A percentile compares a stretch with the other conserved stretches of the same genome.
Conservation (phyloP, 306 rosid genomes). For the Cicer bijugum region DNA sequence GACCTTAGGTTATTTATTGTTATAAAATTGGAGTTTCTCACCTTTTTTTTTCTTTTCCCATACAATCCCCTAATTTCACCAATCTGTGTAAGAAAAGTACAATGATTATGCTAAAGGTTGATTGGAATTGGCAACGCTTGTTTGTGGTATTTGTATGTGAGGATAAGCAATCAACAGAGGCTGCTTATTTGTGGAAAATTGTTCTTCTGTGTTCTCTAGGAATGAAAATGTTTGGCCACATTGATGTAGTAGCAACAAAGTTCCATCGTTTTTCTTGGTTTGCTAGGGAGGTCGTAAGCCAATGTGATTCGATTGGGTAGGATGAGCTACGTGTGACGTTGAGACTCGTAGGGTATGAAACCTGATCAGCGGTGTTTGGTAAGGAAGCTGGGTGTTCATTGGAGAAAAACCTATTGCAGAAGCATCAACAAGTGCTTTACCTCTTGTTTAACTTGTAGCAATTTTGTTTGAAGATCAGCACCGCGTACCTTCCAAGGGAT, state of each 20-base stretch:
- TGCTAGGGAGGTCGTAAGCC: background rate
- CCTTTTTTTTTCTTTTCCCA: background rate
- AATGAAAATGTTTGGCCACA: background rate
- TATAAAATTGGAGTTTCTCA: background rate
- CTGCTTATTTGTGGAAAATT: background rate
- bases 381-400: constrained; percentile 16
- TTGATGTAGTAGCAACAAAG: constrained; percentile 17
- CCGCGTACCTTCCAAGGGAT: background rate
- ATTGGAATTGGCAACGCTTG: constrained; percentile 8
- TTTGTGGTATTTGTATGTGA: constrained; percentile 9
- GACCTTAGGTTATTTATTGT: constrained; percentile 23
- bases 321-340: background rate
- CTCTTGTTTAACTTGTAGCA: background rate
- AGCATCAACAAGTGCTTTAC: constrained; percentile 22
- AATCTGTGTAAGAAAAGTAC: constrained; percentile 1
- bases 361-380: constrained; percentile 15
- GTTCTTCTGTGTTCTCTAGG: background rate
- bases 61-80: constrained; percentile 2
- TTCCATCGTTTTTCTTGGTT: background rate
- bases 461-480: background rate
- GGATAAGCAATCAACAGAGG: constrained; percentile 14
- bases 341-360: constrained; percentile 13
- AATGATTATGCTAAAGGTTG: constrained; percentile 3
- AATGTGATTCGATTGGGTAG: constrained; percentile 4
- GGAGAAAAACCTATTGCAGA: constrained; percentile 8